phyloP scores from a whole-genome alignment of 2,329 filamentous ascomycete genomes.

The Dendrostoma leiphaemia region DNA sequence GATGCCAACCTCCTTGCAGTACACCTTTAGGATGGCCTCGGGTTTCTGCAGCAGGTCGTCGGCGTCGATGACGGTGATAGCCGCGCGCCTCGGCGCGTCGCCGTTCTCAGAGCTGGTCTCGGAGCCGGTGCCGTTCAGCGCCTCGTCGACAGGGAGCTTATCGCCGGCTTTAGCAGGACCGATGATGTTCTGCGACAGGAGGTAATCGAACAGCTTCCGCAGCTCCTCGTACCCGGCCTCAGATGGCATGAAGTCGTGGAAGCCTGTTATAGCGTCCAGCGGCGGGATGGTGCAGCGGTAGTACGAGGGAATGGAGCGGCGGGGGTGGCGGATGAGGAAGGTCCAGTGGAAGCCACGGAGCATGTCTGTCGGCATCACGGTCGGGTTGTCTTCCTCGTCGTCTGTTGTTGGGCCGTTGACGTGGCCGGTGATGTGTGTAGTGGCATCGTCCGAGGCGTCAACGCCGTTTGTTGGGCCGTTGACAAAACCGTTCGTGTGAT shows the following conservation, averaged over 20 bases:
- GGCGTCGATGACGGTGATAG: conserved; percentile 84
- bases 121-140: conserved; percentile 19
- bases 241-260: conserved; percentile 78
- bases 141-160: conserved; percentile 21
- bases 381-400: conserved; percentile 72
- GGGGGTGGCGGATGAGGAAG: conserved; percentile 95
- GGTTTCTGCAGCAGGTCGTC: conserved; percentile 91
- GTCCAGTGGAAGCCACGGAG: conserved; percentile 87
- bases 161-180: conserved; percentile 61
- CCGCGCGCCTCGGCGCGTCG: conserved; percentile 6
- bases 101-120: conserved; percentile 4
- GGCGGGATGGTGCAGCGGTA: conserved; percentile 93
- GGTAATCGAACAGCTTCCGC: conserved; percentile 81
- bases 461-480: conserved; percentile 27
- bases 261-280: conserved; percentile 77
- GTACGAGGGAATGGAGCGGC: conserved; percentile 86
- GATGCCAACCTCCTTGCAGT: conserved; percentile 79
- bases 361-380: conserved; percentile 72
- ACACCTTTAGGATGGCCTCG: conserved; percentile 69
- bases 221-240: conserved; percentile 93
- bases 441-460: conserved; percentile 21
- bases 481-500: conserved; percentile 26
- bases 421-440: conserved; percentile 25
- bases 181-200: conserved; percentile 66
- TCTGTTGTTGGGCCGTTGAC: conserved; percentile 29